Evolutionary conservation across 1,284 basidiomycete genomes (phyloP).

Genomic region (Apiotrichum montevideense): DNA sequence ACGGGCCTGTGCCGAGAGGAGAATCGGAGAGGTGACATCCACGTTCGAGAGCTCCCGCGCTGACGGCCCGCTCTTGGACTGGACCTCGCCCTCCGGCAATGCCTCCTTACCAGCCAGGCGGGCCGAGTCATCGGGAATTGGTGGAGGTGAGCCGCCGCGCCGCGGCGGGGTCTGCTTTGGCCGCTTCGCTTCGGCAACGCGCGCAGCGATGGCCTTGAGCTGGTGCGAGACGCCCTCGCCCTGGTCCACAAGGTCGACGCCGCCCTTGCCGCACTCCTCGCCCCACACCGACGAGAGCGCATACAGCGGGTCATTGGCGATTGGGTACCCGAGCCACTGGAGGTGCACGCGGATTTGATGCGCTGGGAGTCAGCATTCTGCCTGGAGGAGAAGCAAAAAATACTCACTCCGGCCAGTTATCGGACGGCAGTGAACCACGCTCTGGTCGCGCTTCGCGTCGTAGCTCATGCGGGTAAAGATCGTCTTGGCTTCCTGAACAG

Average conservation of each 20-base stretch:
- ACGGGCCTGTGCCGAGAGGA: slow-evolving; percentile 76
- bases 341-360: slow-evolving; percentile 95
- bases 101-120: slow-evolving; percentile 20
- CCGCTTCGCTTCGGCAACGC: slow-evolving; percentile 12
- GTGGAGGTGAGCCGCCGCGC: slow-evolving; percentile 1
- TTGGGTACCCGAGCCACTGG: slow-evolving; percentile 87
- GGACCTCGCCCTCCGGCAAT: slow-evolving; percentile 27
- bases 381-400: neutral
- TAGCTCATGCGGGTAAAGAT: slow-evolving; percentile 82
- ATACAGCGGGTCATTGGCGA: slow-evolving; percentile 88
- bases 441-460: slow-evolving; percentile 73
- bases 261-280: slow-evolving; percentile 66
- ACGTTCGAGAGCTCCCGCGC: slow-evolving; percentile 52
- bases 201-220: slow-evolving; percentile 9
- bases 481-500: slow-evolving; percentile 70
- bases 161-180: neutral
- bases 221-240: slow-evolving; percentile 4
- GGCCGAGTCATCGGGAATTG: slow-evolving; percentile 6
- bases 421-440: slow-evolving; percentile 81
- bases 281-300: slow-evolving; percentile 79
- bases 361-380: slow-evolving; percentile 50
- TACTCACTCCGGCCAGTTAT: slow-evolving; percentile 77
- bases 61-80: neutral
- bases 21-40: slow-evolving; percentile 81
- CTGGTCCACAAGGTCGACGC: slow-evolving; percentile 63